Evolutionary conservation across 768 basidiomycete genomes (phyloP).

Genomic region (Pleurotus citrinopileatus): DNA sequence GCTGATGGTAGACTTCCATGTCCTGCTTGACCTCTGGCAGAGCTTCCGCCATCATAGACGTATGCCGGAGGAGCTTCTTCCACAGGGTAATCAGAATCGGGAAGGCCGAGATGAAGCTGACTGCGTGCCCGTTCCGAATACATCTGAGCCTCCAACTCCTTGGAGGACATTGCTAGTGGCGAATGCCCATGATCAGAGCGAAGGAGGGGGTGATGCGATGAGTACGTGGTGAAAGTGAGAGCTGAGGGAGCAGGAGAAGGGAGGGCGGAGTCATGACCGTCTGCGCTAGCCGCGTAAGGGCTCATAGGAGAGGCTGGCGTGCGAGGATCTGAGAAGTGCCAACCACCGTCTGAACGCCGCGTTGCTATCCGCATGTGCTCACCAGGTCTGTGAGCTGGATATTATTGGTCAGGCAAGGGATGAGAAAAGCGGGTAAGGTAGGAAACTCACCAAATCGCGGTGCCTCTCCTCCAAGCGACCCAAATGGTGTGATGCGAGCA

Average conservation of each 20-base stretch:
- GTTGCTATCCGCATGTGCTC: slow-evolving; percentile 56
- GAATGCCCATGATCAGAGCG: slow-evolving; percentile 1
- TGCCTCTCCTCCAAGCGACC: slow-evolving; percentile 27
- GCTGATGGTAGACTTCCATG: not conserved
- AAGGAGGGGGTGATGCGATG: not conserved
- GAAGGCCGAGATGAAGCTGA: not conserved
- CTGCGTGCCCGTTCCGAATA: slow-evolving; percentile 3
- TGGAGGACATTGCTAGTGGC: not conserved
- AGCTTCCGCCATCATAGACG: not conserved
- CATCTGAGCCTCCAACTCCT: slow-evolving; percentile 4
- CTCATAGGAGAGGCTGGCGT: slow-evolving; percentile 33
- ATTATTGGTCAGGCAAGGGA: not conserved
- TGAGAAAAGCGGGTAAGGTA: not conserved
- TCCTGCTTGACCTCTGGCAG: not conserved
- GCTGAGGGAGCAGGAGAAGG: slow-evolving; percentile 6
- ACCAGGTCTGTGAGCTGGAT: slow-evolving; percentile 47
- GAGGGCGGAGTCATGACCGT: slow-evolving; percentile 1
- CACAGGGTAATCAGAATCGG: not conserved
- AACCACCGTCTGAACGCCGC: slow-evolving; percentile 51
- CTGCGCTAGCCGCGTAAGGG: not conserved
- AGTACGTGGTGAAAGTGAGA: not conserved
- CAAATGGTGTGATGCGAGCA: slow-evolving; percentile 40
- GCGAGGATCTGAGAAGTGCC: slow-evolving; percentile 47
- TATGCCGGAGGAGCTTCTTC: slow-evolving; percentile 6
- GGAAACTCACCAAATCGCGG: slow-evolving; percentile 37